A percentile compares a stretch with the other conserved stretches of the same genome.
phyloP scores from a whole-genome alignment of 768 basidiomycete genomes.

The Amanita pseudoporphyria region DNA sequence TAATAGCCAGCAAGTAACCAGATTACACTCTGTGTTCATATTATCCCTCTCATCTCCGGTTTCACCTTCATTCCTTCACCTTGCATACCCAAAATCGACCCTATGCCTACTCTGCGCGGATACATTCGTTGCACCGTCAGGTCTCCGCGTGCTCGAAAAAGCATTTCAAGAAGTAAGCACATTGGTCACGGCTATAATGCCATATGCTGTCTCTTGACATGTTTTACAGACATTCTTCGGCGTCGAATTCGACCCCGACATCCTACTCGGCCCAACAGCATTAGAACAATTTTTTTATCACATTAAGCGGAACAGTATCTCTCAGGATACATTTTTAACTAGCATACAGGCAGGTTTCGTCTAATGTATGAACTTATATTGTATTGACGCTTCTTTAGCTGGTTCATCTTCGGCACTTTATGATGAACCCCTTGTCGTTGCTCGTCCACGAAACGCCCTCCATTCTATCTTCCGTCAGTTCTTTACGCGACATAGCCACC shows the following conservation, averaged over 20 bases:
- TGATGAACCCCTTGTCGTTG: slow-evolving; percentile 4
- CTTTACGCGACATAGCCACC: neutral
- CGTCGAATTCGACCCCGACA: slow-evolving; percentile 43
- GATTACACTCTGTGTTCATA: slow-evolving; percentile 57
- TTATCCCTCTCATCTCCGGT: slow-evolving; percentile 50
- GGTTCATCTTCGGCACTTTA: slow-evolving; percentile 5
- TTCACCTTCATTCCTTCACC: slow-evolving; percentile 46
- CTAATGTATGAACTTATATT: neutral
- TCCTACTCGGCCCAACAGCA: slow-evolving; percentile 50
- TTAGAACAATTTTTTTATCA: slow-evolving; percentile 52
- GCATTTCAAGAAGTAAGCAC: slow-evolving; percentile 42
- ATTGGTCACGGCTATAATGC: neutral
- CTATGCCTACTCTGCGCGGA: slow-evolving; percentile 48
- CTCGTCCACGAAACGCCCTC: neutral
- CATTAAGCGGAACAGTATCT: slow-evolving; percentile 43
- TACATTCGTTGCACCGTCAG: slow-evolving; percentile 40
- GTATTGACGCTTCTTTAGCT: neutral
- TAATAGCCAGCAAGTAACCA: slow-evolving; percentile 39
- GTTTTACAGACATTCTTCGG: slow-evolving; percentile 43
- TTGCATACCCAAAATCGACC: slow-evolving; percentile 48
- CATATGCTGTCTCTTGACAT: neutral
- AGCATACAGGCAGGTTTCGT: slow-evolving; percentile 46
- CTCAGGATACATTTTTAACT: slow-evolving; percentile 46
- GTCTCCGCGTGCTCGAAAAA: slow-evolving; percentile 37
- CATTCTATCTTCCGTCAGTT: neutral